Base-by-base conservation (phyloP, 192 early-diverging fungal genomes). In the Rhizophagus prolifer region DNA sequence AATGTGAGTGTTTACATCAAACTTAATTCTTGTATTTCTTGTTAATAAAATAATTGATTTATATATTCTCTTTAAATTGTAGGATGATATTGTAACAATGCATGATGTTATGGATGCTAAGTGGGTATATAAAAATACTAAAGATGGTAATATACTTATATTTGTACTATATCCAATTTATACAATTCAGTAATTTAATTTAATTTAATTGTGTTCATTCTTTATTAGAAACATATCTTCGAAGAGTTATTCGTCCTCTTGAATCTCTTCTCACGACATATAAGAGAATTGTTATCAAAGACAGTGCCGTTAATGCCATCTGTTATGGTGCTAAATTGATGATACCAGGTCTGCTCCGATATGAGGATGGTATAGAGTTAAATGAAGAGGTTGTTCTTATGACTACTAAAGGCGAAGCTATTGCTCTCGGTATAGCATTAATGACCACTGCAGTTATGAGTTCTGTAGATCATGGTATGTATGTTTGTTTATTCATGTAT, bases 321-420 rank as follows among this genome's bases (percentile, higher is more conserved):
- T 99, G 97, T 91, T 99, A 99, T 81, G 97, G 97, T 75, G 97
- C 97, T 80, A 97, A 98, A 89, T 83, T 98, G 64, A 98, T 99
- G 97, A 89, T 99, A 70, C 97, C 97, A 26, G 97, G 97, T 82
- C 91, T 98, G 25, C 87, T 99, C 69, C 93, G 96, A 36, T 99
- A 94, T 79, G 96, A 98, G 85, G 92, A 92, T 74, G 96, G 92
- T 59, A 92, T 99, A 80, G 97, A 99, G 82, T 80, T 98, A 80
- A 89, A 96, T 83, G 96, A 99, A 81, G 97, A 99, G 85, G 90
- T 99, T 60, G 95, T 99, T 28, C 85, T 99, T 78, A 99, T 99
- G 94, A 95, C 97, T 59, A 99, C 97, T 82, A 99, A 99, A 91
- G 97, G 97, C 75, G 97, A 99, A 82, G 97, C 97, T 46, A 97